A percentile compares a stretch with the other conserved stretches of the same genome.
phyloP scores from a whole-genome alignment of 2,329 filamentous ascomycete species.

The Sphaerulina populicola region DNA sequence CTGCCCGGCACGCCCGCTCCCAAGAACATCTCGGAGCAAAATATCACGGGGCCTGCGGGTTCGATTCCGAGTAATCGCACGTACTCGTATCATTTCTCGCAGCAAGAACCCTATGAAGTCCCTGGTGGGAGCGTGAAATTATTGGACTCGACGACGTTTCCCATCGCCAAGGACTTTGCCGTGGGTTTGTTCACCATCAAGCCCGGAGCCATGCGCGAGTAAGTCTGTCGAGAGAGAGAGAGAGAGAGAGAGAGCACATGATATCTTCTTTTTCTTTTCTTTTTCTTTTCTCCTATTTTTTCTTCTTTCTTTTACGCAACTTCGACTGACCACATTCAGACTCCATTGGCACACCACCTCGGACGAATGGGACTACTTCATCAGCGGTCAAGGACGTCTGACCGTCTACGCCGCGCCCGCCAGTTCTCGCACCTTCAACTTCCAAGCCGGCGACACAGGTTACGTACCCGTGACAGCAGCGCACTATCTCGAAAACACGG shows the following conservation, averaged over 20 bases:
- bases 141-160: slow-evolving; percentile 51
- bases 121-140: slow-evolving; percentile 54
- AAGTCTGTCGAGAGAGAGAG: not conserved
- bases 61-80: slow-evolving; percentile 22
- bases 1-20: slow-evolving; percentile 37
- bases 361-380: slow-evolving; percentile 56
- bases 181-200: slow-evolving; percentile 51
- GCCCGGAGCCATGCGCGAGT: slow-evolving; percentile 56
- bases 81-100: slow-evolving; percentile 39
- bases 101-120: slow-evolving; percentile 44
- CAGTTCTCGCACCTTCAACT: slow-evolving; percentile 50
- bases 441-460: slow-evolving; percentile 51
- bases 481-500: slow-evolving; percentile 56
- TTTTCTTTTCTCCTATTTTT: too few species aligned
- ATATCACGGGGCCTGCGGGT: slow-evolving; percentile 36
- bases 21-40: slow-evolving; percentile 36
- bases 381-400: slow-evolving; percentile 48
- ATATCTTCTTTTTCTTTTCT: too few species aligned
- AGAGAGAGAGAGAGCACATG: not conserved
- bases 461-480: slow-evolving; percentile 49
- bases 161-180: slow-evolving; percentile 48
- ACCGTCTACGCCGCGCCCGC: slow-evolving; percentile 49
- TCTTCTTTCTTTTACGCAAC: too few species aligned
- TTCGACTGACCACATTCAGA: not conserved
- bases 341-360: slow-evolving; percentile 55